A percentile compares a stretch with the other conserved stretches of the same genome.
Conservation (phyloP, 345 rosid species). For the Noccaea caerulescens region DNA sequence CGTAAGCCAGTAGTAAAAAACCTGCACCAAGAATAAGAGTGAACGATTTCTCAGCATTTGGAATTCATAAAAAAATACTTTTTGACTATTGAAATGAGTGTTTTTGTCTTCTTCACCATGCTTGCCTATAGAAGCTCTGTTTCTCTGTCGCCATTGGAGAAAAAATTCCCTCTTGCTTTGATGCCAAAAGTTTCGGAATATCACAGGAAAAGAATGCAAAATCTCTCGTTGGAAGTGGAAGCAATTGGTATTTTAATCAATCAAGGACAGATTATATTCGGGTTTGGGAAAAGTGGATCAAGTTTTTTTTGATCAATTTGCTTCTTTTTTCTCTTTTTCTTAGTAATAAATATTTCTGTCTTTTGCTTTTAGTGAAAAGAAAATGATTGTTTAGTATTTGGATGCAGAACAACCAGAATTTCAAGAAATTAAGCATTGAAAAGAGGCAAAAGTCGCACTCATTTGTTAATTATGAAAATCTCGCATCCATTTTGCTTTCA, state of each 20-base stretch:
- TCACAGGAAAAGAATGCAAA: background rate
- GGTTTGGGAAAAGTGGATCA: slow-evolving; percentile 46
- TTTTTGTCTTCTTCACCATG: slow-evolving; percentile 58
- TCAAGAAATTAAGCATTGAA: slow-evolving; percentile 42
- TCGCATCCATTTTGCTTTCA: background rate
- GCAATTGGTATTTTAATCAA: slow-evolving; percentile 40
- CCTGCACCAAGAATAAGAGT: slow-evolving; percentile 45
- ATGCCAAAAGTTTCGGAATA: background rate
- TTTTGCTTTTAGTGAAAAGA: slow-evolving; percentile 29
- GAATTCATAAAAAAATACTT: background rate
- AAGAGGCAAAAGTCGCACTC: slow-evolving; percentile 26
- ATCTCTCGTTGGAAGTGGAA: background rate
- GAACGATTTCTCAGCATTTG: background rate
- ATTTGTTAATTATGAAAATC: slow-evolving; percentile 15
- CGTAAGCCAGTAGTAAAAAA: slow-evolving; percentile 78
- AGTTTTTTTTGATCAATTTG: slow-evolving; percentile 19
- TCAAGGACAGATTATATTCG: slow-evolving; percentile 17
- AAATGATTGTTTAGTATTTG: slow-evolving; percentile 24
- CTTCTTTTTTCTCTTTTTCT: slow-evolving; percentile 1
- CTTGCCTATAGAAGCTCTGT: slow-evolving; percentile 68
- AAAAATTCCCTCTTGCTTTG: background rate
- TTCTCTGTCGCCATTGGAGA: slow-evolving; percentile 62
- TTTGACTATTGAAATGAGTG: background rate
- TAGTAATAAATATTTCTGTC: slow-evolving; percentile 18
- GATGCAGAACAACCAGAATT: slow-evolving; percentile 48